Base-by-base conservation (phyloP, 164 flowering plant genomes). In the Magnolia officinalis region DNA sequence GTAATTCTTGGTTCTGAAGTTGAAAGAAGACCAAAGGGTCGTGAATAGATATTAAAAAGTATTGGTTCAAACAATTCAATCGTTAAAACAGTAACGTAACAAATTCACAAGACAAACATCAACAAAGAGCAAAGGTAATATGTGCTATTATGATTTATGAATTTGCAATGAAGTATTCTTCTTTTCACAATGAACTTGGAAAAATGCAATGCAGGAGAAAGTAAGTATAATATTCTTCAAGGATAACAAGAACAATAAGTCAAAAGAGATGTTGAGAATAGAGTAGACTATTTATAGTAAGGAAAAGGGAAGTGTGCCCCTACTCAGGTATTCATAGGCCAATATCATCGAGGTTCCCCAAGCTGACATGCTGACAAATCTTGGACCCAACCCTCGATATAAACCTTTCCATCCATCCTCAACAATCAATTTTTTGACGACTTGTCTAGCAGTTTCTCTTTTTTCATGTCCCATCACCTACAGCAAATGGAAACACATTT, bases 321-420 rank as follows among this genome's bases (percentile, higher is more conserved):
- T 94, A 96, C 99, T 96, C 71, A 96, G 84, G 83, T 94, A 96
- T 85, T 96, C 99, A 58, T 96, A 96, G 8, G 93, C 83, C 66
- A 92, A 78, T 80, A 96, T 94, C 99, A 96, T 96, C 50, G 99
- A 91, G 63, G 99, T 96, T 82, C 99, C 99, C 99, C 99, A 96
- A 23, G 97, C 94, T 16, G 99, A 96, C 98, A 90, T 93, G 88
- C 97, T 96, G 85, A 95, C 83, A 81, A 95, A 91, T 80, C 99
- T 89, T 72, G 99, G 99, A 73, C 96, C 98, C 29, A 95, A 81
- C 20, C 99, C 99, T 89, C 94, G 82, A 72, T 95, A 95, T 10
- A 95, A 84, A 72, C 99, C 99, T 82, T 84, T 84, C 98, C 96
- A 96, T 61, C 99, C 99, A 77, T 96, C 96, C 5, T 96, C 95